phyloP scores from a whole-genome alignment of 768 basidiomycete genomes.

The Russula lepida region DNA sequence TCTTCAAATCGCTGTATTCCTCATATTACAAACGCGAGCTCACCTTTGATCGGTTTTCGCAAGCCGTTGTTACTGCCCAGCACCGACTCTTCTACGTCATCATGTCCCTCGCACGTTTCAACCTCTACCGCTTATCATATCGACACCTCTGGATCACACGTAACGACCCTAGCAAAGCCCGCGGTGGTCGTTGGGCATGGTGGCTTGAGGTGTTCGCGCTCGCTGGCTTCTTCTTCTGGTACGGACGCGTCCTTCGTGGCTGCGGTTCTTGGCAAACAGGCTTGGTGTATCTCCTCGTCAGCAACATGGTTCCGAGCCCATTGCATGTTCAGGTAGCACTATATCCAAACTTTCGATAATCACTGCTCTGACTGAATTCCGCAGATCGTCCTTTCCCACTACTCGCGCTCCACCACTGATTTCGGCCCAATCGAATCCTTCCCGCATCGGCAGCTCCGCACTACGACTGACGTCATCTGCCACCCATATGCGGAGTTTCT shows the following conservation, averaged over 20 bases:
- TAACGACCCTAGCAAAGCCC: conserved; percentile 52
- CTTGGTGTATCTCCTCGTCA: conserved; percentile 71
- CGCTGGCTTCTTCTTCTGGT: conserved; percentile 88
- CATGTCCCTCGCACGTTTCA: conserved; percentile 87
- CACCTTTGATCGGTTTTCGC: conserved; percentile 63
- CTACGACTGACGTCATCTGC: conserved; percentile 95
- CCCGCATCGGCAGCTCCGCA: conserved; percentile 87
- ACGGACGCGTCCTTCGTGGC: conserved; percentile 54
- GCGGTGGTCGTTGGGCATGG: conserved; percentile 72
- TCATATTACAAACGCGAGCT: conserved; percentile 91
- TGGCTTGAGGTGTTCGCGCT: conserved; percentile 68
- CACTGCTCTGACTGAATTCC: background rate
- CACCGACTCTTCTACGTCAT: conserved; percentile 91
- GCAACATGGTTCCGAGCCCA: conserved; percentile 80
- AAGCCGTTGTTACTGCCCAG: conserved; percentile 63
- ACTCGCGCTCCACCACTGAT: conserved; percentile 88
- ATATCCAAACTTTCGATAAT: background rate
- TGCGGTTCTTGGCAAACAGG: conserved; percentile 66
- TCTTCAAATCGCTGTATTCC: conserved; percentile 81
- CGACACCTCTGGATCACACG: conserved; percentile 58
- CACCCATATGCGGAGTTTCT: conserved; percentile 74
- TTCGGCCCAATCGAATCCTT: conserved; percentile 89
- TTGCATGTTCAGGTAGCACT: conserved; percentile 82
- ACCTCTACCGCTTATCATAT: conserved; percentile 88
- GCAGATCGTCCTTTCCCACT: conserved; percentile 95